phyloP scores from a whole-genome alignment of 2,329 filamentous ascomycete genomes.

The Ophiosphaerella narmari region DNA sequence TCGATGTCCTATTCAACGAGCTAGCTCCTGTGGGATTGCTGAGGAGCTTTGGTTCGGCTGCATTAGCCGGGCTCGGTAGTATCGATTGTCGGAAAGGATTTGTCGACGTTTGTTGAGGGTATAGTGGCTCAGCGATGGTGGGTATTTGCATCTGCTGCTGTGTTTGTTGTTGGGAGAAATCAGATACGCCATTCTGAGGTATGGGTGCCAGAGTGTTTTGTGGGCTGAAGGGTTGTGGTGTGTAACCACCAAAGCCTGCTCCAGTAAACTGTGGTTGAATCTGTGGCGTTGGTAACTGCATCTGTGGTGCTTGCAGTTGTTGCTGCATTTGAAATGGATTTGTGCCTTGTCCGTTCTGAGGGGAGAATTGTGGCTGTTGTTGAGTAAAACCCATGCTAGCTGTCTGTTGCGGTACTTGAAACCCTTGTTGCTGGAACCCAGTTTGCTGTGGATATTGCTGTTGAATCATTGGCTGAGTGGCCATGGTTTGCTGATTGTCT shows the following conservation, averaged over 20 bases:
- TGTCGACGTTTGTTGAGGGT: slow-evolving; percentile 64
- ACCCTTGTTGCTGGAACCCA: slow-evolving; percentile 26
- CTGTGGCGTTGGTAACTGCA: slow-evolving; percentile 49
- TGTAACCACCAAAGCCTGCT: slow-evolving; percentile 82
- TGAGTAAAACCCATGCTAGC: slow-evolving; percentile 32
- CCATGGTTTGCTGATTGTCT: slow-evolving; percentile 45
- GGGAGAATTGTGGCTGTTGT: slow-evolving; percentile 59
- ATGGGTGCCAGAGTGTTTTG: slow-evolving; percentile 53
- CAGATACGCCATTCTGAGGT: slow-evolving; percentile 54
- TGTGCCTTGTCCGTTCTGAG: slow-evolving; percentile 67
- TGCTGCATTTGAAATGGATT: slow-evolving; percentile 86
- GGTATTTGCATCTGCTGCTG: slow-evolving; percentile 30
- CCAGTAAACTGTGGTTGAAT: slow-evolving; percentile 69
- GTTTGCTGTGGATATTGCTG: slow-evolving; percentile 42
- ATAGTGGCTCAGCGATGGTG: slow-evolving; percentile 47
- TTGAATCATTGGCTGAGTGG: slow-evolving; percentile 38
- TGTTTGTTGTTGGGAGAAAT: slow-evolving; percentile 45
- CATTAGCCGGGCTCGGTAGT: slow-evolving; percentile 54
- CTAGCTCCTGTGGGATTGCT: slow-evolving; percentile 42
- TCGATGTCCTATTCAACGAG: slow-evolving; percentile 65
- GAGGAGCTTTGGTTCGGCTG: slow-evolving; percentile 35
- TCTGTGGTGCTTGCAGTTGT: slow-evolving; percentile 9
- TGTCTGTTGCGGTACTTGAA: slow-evolving; percentile 50
- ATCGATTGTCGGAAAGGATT: slow-evolving; percentile 96
- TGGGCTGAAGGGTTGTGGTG: slow-evolving; percentile 62